Evolutionary conservation across 192 early-diverging fungal genomes (phyloP).

Genomic region (Lobosporangium transversale): DNA sequence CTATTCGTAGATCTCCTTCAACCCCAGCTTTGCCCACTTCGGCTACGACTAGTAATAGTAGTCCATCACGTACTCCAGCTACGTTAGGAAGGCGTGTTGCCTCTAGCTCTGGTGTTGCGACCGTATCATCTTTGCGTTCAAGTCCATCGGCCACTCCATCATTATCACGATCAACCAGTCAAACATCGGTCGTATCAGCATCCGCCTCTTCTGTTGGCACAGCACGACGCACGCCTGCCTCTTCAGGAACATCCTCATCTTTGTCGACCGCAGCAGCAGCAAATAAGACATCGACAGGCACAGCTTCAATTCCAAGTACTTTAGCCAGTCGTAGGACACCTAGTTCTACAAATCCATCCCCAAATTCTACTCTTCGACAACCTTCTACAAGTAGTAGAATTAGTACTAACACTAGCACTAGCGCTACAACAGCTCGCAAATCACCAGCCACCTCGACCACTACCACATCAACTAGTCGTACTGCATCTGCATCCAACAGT

Average conservation of each 20-base stretch:
- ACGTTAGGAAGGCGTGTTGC: conserved; percentile 27
- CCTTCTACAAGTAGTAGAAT: conserved; percentile 4
- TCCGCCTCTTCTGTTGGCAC: neutral
- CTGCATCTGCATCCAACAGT: neutral
- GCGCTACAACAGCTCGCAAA: conserved; percentile 10
- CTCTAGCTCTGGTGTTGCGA: conserved; percentile 21
- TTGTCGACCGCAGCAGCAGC: neutral
- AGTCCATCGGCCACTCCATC: conserved; percentile 16
- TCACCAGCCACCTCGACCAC: conserved; percentile 13
- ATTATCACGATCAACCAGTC: conserved; percentile 3
- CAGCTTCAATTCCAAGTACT: conserved; percentile 10
- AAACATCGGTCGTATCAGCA: conserved; percentile 19
- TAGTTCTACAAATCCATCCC: conserved; percentile 25
- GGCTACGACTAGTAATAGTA: neutral
- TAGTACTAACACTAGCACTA: conserved; percentile 16
- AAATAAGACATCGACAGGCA: neutral
- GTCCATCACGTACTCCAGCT: neutral
- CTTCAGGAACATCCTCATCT: conserved; percentile 1
- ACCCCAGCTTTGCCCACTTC: conserved; percentile 27
- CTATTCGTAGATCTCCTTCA: conserved; percentile 34
- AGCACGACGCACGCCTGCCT: neutral
- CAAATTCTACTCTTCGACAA: conserved; percentile 19
- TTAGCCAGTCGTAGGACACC: conserved; percentile 15
- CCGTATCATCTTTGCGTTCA: neutral
- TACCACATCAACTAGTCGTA: neutral